Percentiles rank a stretch among this genome's conserved stretches.
Conservation (phyloP, 495 filamentous ascomycete species). For the Trypethelium eluteriae region DNA sequence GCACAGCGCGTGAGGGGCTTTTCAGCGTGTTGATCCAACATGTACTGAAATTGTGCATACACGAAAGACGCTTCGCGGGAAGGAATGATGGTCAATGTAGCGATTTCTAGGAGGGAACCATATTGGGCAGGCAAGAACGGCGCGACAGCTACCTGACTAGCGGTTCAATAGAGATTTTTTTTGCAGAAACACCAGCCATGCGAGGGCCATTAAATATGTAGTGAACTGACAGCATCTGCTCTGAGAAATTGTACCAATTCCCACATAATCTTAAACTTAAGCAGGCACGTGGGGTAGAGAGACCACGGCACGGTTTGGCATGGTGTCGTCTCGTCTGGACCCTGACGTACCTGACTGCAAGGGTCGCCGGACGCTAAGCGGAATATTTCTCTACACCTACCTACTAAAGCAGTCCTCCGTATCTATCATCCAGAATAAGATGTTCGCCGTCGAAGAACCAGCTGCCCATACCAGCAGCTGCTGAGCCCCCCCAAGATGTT, state of each 20-base stretch:
- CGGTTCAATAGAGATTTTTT: no score
- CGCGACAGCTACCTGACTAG: no score
- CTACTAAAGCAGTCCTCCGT: neutral
- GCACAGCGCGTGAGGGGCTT: neutral
- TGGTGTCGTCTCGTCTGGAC: neutral
- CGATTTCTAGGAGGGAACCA: neutral
- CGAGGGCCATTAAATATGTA: no score
- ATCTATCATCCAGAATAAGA: neutral
- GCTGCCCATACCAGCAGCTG: neutral
- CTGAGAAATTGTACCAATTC: neutral
- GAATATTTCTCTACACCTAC: neutral
- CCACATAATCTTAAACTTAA: neutral
- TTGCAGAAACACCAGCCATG: no score
- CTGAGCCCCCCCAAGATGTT: slow-evolving; percentile 14
- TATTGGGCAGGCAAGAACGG: neutral
- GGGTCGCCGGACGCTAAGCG: neutral
- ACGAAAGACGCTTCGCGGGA: neutral
- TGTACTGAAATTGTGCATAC: neutral
- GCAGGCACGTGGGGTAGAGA: no score
- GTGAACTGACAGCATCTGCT: no score
- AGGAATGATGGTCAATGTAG: neutral
- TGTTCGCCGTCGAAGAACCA: neutral
- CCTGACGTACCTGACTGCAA: no score
- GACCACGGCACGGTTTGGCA: neutral
- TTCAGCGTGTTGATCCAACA: no score